A percentile compares a stretch with the other conserved stretches of the same genome.
These are phyloP conservation scores for Xylaria sp. DNA, from an alignment of 2,329 filamentous ascomycete species.

Conservation along the genomic window DNA sequence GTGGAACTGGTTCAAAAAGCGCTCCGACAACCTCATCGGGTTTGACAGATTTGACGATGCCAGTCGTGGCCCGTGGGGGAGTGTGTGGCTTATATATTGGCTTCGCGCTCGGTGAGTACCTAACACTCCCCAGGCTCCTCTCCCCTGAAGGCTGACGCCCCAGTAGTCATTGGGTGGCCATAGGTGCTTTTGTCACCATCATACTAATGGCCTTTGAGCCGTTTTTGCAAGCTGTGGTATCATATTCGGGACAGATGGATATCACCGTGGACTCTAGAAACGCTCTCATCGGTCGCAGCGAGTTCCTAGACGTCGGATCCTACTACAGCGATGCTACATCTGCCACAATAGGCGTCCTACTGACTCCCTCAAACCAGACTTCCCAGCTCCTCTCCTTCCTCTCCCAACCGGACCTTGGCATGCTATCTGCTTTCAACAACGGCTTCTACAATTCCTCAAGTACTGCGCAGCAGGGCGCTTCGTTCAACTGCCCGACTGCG, in stretches of 20 bases:
- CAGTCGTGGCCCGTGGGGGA: conserved; percentile 30
- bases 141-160: not conserved
- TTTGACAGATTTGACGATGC: conserved; percentile 33
- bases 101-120: conserved; percentile 18
- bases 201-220: conserved; percentile 23
- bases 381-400: conserved; percentile 18
- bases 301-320: conserved; percentile 15
- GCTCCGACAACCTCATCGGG: conserved; percentile 17
- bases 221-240: conserved; percentile 27
- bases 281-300: conserved; percentile 9
- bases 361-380: conserved; percentile 7
- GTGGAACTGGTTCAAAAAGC: conserved; percentile 30
- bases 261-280: not conserved
- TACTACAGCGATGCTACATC: conserved; percentile 3
- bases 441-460: conserved; percentile 20
- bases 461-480: not conserved
- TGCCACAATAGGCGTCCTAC: not conserved
- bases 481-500: conserved; percentile 25
- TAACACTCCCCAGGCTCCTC: not conserved
- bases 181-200: conserved; percentile 20
- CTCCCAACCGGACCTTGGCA: conserved; percentile 36
- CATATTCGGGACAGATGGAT: conserved; percentile 14
- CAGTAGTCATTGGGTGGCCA: conserved; percentile 18
- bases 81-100: conserved; percentile 26
- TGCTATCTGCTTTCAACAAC: conserved; percentile 16